These are phyloP conservation scores for Teunomyces tritomae DNA, from an alignment of 805 yeast genomes.

Conservation along the genomic window DNA sequence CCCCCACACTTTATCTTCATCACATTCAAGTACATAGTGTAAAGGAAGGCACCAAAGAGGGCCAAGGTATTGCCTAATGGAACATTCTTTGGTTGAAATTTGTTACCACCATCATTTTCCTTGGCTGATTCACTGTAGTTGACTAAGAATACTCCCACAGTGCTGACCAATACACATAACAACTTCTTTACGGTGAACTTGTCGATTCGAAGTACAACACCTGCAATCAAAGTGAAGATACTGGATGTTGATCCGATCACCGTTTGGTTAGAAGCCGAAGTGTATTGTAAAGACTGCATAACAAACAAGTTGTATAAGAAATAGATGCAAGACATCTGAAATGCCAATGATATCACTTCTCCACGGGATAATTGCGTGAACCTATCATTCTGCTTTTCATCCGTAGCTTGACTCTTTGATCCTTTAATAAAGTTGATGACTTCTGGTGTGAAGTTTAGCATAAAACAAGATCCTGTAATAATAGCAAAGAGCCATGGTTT, in stretches of 20 bases:
- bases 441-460: slow-evolving; percentile 45
- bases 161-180: slow-evolving; percentile 43
- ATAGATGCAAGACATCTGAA: slow-evolving; percentile 42
- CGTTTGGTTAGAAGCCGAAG: slow-evolving; percentile 53
- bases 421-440: neutral
- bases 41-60: slow-evolving; percentile 44
- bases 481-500: slow-evolving; percentile 50
- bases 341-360: slow-evolving; percentile 37
- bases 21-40: slow-evolving; percentile 43
- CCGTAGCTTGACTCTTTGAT: neutral
- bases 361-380: slow-evolving; percentile 17
- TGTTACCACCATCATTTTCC: slow-evolving; percentile 20
- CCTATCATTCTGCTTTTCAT: slow-evolving; percentile 3
- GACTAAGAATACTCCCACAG: slow-evolving; percentile 46
- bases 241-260: slow-evolving; percentile 52
- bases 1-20: slow-evolving; percentile 47
- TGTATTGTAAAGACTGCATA: slow-evolving; percentile 44
- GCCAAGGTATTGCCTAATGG: slow-evolving; percentile 46
- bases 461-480: slow-evolving; percentile 47
- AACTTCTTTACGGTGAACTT: slow-evolving; percentile 39
- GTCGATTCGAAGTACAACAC: slow-evolving; percentile 41
- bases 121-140: slow-evolving; percentile 31
- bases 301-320: slow-evolving; percentile 39
- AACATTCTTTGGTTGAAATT: slow-evolving; percentile 36
- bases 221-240: slow-evolving; percentile 47